A percentile compares a stretch with the other conserved stretches of the same genome.
Evolutionary conservation across 345 rosid genomes (phyloP).

Genomic region (Psidium friedrichsthalianum): DNA sequence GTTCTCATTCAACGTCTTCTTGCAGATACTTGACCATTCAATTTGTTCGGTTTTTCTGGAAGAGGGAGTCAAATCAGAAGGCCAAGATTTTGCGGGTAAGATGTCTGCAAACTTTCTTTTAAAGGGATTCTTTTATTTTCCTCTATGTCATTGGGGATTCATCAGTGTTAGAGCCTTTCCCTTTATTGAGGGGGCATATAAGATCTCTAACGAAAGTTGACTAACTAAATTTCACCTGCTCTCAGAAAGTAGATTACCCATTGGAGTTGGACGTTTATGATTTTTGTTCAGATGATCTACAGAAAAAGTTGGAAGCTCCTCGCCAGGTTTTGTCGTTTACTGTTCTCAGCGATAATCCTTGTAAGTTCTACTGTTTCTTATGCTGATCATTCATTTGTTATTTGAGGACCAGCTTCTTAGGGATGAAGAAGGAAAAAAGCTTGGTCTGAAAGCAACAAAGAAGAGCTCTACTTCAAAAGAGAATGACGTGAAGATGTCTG

Average conservation of each 20-base stretch:
- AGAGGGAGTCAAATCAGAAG: constrained; percentile 96
- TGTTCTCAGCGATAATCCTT: not conserved
- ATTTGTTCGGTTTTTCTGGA: constrained; percentile 99
- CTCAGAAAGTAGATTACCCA: constrained; percentile 96
- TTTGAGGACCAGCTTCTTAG: constrained; percentile 45
- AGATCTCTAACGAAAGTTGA: not conserved
- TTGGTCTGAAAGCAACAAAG: constrained; percentile 51
- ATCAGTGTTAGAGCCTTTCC: not conserved
- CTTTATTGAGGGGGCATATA: not conserved
- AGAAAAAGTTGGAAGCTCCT: constrained; percentile 67
- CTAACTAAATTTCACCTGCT: not conserved
- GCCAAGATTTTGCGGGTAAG: constrained; percentile 92
- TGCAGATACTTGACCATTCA: constrained; percentile 94
- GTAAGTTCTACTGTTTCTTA: not conserved
- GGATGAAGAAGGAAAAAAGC: constrained; percentile 82
- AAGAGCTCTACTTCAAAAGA: constrained; percentile 46
- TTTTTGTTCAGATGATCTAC: constrained; percentile 81
- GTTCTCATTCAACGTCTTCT: constrained; percentile 1
- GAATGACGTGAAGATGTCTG: constrained; percentile 60
- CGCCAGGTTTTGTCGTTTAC: constrained; percentile 41
- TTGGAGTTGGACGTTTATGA: constrained; percentile 87
- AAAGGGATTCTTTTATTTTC: not conserved
- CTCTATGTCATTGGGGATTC: not conserved
- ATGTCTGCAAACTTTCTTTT: not conserved
- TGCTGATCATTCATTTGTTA: not conserved